A percentile compares a stretch with the other conserved stretches of the same genome.
Evolutionary conservation across 2,329 filamentous ascomycete species (phyloP).

Genomic region (Botrytis squamosa): DNA sequence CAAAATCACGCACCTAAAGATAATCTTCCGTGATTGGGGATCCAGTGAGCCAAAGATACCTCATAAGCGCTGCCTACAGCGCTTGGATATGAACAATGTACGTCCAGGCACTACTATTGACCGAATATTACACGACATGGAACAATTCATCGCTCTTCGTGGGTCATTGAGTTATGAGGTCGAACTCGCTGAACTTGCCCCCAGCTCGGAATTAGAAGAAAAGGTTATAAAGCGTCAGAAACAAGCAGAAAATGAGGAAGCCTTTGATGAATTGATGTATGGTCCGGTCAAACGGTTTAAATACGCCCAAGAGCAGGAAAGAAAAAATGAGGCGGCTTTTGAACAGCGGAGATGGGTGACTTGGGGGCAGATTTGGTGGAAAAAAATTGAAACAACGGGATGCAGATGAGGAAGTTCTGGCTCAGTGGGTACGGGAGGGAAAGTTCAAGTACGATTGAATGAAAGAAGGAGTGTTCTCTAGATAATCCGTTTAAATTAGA

Average conservation of each 20-base stretch:
- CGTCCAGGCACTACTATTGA: background rate
- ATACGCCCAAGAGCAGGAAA: too few species aligned
- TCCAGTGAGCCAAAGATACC: rapidly evolving
- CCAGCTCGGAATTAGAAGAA: too few species aligned
- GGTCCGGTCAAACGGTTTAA: background rate
- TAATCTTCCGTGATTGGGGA: background rate
- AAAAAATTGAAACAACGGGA: too few species aligned
- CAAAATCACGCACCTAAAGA: background rate
- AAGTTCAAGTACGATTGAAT: background rate
- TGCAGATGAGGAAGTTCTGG: too few species aligned
- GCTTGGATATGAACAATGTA: background rate
- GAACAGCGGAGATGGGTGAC: too few species aligned
- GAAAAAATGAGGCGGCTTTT: too few species aligned
- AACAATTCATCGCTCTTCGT: background rate
- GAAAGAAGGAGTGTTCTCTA: background rate
- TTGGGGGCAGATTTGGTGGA: too few species aligned
- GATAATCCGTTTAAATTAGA: too few species aligned
- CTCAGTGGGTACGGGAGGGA: background rate
- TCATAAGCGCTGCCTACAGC: background rate
- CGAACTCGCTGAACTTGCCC: background rate
- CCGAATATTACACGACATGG: rapidly evolving
- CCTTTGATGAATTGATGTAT: background rate
- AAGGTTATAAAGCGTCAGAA: background rate
- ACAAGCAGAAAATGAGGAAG: background rate
- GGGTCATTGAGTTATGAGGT: background rate